Evolutionary conservation across 2,329 filamentous ascomycete species (phyloP).

Genomic region (Truncatella angustata): DNA sequence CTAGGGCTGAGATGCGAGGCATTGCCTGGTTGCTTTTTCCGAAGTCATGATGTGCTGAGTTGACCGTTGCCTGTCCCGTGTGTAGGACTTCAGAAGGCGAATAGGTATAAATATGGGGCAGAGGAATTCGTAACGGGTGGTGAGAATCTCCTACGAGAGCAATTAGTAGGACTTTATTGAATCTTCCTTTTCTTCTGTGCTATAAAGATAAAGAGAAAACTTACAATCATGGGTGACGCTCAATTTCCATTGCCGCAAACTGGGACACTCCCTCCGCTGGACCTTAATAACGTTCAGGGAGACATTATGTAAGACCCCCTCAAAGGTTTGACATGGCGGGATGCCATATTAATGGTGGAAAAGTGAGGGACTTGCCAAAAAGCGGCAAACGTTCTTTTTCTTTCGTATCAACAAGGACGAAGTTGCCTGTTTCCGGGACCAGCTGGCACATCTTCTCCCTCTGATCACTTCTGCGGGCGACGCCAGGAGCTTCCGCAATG

Average conservation of each 20-base stretch:
- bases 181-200: no score
- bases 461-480: background rate
- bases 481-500: background rate
- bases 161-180: no score
- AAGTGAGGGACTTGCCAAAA: conserved; percentile 4
- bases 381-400: conserved; percentile 2
- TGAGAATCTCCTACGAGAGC: no score
- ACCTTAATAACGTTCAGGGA: background rate
- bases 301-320: background rate
- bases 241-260: background rate
- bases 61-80: no score
- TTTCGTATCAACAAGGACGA: background rate
- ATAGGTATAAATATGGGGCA: no score
- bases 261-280: background rate
- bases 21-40: no score
- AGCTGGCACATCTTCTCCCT: background rate
- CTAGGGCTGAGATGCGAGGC: background rate
- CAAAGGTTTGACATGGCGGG: no score
- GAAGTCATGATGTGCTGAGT: no score
- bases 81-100: no score
- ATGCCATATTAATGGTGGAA: background rate
- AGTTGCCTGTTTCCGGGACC: background rate
- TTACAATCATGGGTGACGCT: background rate
- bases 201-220: background rate
- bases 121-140: no score